Evolutionary conservation across 139 green algal genomes (phyloP).

Genomic region (Eudorina sp.): DNA sequence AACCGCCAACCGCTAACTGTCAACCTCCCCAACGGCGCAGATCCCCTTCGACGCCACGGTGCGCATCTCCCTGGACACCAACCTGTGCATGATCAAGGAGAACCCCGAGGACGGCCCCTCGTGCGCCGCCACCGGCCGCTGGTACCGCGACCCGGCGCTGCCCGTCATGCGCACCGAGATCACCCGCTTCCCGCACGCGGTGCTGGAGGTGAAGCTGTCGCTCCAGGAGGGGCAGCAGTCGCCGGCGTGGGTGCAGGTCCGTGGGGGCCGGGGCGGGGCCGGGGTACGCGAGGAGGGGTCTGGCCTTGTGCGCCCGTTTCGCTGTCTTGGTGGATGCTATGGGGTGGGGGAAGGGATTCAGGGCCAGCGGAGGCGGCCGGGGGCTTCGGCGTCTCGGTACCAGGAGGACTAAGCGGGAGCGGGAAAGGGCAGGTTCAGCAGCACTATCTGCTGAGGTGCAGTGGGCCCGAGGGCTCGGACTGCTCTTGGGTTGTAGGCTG

Average conservation of each 20-base stretch:
- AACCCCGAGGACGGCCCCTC: slow-evolving; percentile 88
- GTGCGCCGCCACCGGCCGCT: slow-evolving; percentile 69
- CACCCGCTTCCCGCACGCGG: slow-evolving; percentile 94
- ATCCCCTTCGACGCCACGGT: slow-evolving; percentile 95
- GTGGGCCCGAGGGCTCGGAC: no score
- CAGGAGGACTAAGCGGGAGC: no score
- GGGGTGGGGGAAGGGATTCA: no score
- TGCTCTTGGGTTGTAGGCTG: no score
- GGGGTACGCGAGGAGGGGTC: neutral
- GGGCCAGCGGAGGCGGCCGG: no score
- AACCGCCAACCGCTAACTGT: no score
- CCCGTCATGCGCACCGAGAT: slow-evolving; percentile 82
- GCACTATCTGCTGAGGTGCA: no score
- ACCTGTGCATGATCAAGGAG: slow-evolving; percentile 96
- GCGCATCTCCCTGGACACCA: slow-evolving; percentile 94
- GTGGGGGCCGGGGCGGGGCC: neutral
- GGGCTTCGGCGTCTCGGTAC: no score
- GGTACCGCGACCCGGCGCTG: slow-evolving; percentile 82
- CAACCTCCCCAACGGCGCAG: no score
- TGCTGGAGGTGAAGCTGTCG: slow-evolving; percentile 97
- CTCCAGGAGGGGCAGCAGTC: slow-evolving; percentile 85
- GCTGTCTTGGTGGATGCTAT: no score
- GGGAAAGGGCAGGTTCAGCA: no score
- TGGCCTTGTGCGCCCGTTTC: no score
- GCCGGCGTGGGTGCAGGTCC: slow-evolving; percentile 89